A percentile compares a stretch with the other conserved stretches of the same genome.
These are phyloP conservation scores for Macrocybe sp. DNA, from an alignment of 1,284 basidiomycete genomes.

Conservation along the genomic window DNA sequence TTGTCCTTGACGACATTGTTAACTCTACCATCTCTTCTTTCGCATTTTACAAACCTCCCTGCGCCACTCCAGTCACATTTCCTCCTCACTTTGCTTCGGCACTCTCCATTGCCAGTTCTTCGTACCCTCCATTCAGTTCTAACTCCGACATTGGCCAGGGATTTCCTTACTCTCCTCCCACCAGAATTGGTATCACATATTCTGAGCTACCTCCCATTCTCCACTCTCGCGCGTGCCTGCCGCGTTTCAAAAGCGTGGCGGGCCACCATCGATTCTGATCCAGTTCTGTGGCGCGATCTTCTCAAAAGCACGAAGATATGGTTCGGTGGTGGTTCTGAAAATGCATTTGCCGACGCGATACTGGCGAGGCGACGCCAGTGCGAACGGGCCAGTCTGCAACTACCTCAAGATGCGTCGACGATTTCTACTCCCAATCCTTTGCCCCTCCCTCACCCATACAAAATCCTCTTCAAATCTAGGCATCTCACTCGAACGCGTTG, in stretches of 20 bases:
- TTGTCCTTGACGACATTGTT: conserved; percentile 71
- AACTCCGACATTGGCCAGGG: conserved; percentile 79
- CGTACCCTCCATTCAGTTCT: conserved; percentile 80
- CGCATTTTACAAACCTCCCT: conserved; percentile 70
- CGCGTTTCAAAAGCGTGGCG: conserved; percentile 81
- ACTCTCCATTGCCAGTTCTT: conserved; percentile 81
- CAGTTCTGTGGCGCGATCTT: conserved; percentile 79
- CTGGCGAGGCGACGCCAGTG: conserved; percentile 49
- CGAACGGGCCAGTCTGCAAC: conserved; percentile 13
- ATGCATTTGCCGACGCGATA: conserved; percentile 62
- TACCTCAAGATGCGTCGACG: conserved; percentile 11
- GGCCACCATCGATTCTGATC: conserved; percentile 78
- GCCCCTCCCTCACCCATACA: conserved; percentile 77
- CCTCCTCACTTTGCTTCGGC: conserved; percentile 77
- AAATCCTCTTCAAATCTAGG: conserved; percentile 81
- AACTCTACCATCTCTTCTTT: conserved; percentile 71
- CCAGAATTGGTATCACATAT: conserved; percentile 81
- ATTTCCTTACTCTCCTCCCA: conserved; percentile 82
- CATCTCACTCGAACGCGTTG: conserved; percentile 75
- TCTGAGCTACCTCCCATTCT: conserved; percentile 72
- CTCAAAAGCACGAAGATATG: conserved; percentile 75
- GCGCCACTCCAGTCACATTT: conserved; percentile 78
- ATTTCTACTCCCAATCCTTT: conserved; percentile 39
- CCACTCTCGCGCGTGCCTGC: conserved; percentile 73
- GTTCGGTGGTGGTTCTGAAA: conserved; percentile 78